A percentile compares a stretch with the other conserved stretches of the same genome.
phyloP scores from a whole-genome alignment of 2,329 filamentous ascomycete species.

The Tolypocladium tropicale region DNA sequence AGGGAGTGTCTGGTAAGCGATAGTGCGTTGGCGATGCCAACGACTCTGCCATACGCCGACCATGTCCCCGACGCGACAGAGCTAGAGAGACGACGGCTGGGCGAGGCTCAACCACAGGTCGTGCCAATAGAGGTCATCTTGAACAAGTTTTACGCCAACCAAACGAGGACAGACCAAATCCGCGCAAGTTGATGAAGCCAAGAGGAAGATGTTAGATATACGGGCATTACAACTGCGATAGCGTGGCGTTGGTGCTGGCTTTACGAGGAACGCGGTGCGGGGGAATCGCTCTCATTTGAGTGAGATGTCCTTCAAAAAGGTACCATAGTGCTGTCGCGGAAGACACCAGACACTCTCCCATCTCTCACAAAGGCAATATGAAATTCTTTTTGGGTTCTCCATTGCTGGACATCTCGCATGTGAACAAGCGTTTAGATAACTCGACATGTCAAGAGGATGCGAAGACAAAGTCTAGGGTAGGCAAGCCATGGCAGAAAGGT shows the following conservation, averaged over 20 bases:
- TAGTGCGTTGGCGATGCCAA: not conserved
- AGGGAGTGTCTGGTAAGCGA: not conserved
- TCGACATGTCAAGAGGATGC: too few species aligned
- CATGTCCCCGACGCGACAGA: conserved; percentile 12
- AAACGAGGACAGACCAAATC: not conserved
- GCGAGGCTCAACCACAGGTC: conserved; percentile 10
- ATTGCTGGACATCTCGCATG: too few species aligned
- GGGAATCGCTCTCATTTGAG: not conserved
- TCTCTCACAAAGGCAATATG: not conserved
- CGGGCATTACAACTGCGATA: not conserved
- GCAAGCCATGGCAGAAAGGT: too few species aligned
- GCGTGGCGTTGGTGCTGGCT: not conserved
- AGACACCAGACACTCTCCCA: not conserved
- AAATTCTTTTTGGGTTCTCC: not conserved
- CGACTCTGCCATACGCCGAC: conserved; percentile 5
- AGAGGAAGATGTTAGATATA: not conserved
- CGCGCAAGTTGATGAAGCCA: too few species aligned
- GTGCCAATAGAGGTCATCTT: conserved; percentile 8
- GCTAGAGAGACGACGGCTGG: conserved; percentile 7
- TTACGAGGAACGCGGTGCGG: too few species aligned
- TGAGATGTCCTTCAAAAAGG: not conserved
- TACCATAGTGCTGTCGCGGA: not conserved
- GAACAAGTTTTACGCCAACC: not conserved
- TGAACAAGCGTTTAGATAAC: too few species aligned
- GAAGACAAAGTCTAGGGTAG: not conserved